Conservation (phyloP, 345 rosid species). For the Cochlearia excelsa region DNA sequence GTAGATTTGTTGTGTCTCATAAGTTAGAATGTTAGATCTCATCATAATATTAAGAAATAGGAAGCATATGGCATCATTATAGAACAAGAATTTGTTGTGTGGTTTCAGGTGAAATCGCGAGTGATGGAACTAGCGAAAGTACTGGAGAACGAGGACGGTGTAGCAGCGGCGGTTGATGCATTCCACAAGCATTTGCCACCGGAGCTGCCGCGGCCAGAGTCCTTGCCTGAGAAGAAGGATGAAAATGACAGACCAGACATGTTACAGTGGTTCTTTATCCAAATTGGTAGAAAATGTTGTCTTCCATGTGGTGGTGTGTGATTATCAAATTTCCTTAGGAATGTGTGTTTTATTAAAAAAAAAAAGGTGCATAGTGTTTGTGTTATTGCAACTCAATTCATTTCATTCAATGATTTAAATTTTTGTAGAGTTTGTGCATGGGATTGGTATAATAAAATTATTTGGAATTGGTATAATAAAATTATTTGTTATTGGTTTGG, state of each 20-base stretch:
- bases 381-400: slow-evolving; percentile 38
- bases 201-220: slow-evolving; percentile 58
- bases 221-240: slow-evolving; percentile 40
- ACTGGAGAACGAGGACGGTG: slow-evolving; percentile 93
- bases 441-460: too few species aligned
- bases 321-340: slow-evolving; percentile 15
- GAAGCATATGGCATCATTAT: neutral
- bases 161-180: slow-evolving; percentile 81
- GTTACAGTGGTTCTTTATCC: slow-evolving; percentile 62
- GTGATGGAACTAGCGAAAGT: slow-evolving; percentile 67
- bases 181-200: slow-evolving; percentile 85
- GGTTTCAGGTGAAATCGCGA: slow-evolving; percentile 63
- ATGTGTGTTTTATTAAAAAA: neutral
- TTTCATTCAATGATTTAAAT: slow-evolving; percentile 38
- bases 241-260: slow-evolving; percentile 51
- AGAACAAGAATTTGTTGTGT: neutral
- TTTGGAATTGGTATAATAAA: too few species aligned
- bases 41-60: too few species aligned
- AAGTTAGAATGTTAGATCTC: too few species aligned
- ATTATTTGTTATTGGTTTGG: too few species aligned
- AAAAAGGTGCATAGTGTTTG: neutral
- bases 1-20: too few species aligned
- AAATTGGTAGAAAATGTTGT: slow-evolving; percentile 67
- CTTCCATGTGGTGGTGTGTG: slow-evolving; percentile 43
- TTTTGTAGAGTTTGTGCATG: neutral